phyloP scores from a whole-genome alignment of 75 land plant species.

The Picea sitchensis region DNA sequence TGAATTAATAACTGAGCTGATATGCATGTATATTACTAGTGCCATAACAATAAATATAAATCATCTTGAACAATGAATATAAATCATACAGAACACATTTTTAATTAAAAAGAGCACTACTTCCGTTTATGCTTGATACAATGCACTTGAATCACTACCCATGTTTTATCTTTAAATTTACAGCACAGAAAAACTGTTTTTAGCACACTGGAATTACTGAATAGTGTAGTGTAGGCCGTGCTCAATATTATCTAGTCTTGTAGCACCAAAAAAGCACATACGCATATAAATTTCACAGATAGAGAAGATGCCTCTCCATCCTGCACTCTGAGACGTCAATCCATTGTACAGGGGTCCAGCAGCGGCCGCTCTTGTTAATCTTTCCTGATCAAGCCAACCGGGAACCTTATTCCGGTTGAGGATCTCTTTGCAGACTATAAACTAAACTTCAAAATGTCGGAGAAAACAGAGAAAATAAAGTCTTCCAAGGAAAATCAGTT shows the following conservation, averaged over 20 bases:
- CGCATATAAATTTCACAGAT: background rate
- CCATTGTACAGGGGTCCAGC: background rate
- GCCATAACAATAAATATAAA: too few relatives aligned
- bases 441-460: slow-evolving; percentile 4
- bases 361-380: background rate
- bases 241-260: background rate
- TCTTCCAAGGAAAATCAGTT: background rate
- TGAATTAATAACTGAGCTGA: too few relatives aligned
- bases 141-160: too few relatives aligned
- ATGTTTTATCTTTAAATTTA: too few relatives aligned
- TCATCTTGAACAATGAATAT: too few relatives aligned
- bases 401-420: background rate
- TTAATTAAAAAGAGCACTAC: too few relatives aligned
- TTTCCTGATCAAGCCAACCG: background rate
- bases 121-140: too few relatives aligned
- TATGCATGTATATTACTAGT: too few relatives aligned
- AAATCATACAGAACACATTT: too few relatives aligned
- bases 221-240: background rate
- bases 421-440: background rate
- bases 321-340: background rate
- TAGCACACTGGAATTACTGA: background rate
- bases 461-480: background rate
- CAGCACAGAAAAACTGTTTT: too few relatives aligned
- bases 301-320: background rate
- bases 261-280: background rate